Evolutionary conservation across 106 monocot genomes (phyloP), one percentile per base, ranked within the genome.

Genomic region (Amphibolis antarctica): DNA sequence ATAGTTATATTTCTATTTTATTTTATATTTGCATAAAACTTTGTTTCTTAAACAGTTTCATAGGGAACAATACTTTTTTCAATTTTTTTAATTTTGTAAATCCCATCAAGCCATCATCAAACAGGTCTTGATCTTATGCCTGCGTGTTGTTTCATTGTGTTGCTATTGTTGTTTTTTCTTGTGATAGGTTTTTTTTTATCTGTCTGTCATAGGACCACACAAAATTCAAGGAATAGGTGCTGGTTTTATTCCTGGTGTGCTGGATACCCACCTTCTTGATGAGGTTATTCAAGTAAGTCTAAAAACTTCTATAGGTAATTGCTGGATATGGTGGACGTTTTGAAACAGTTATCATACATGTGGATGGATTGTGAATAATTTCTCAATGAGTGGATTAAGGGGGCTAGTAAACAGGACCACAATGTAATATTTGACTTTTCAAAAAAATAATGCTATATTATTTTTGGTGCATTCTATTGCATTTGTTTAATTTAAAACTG

Each of bases 151-250:
- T 27, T 49, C n/a, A n/a, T 49, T 49, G 15, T 12, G n/a, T 49
- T 17, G 25, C 25, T 12, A 55, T 27, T 27, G 28, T 26, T 28
- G 12, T 25, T 11, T 55, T 55, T 55, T 23, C 55, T 12, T 55
- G 55, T 13, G 14, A 55, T 25, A 55, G 3, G 3, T 27, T 3
- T 19, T 9, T 9, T 55, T 26, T 55, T 55, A 24, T 55, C 27
- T 55, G 55, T 55, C 13, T 1, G 19, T 26, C 12, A 25, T 56
- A 72, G 72, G 72, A n/a, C 64, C 72, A 64, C 72, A 72, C 28
- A 72, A 65, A 46, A 72, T 72, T 31, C 72, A 72, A 54, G 71
- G 71, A 44, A 72, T 72, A 0, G 71, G 71, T 44, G 71, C 71
- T 22, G 71, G 71, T 15, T 72, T 72, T 56, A 65, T 65, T 46